A percentile compares a stretch with the other conserved stretches of the same genome.
Conservation (phyloP, 2,329 filamentous ascomycete species). For the Capronia coronata region DNA sequence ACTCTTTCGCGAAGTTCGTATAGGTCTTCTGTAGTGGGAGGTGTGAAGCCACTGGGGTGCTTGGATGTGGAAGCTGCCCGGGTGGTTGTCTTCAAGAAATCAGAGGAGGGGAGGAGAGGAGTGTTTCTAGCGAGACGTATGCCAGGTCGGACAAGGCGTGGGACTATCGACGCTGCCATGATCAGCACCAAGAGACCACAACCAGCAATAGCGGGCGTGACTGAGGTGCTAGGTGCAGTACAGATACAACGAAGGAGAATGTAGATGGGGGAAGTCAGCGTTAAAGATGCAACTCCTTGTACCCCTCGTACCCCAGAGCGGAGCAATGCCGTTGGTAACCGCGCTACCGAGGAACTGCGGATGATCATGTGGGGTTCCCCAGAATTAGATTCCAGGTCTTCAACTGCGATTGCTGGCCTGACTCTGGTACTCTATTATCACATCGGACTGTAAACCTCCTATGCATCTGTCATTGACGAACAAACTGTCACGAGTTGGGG, state of each 20-base stretch:
- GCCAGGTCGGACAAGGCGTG: slow-evolving; percentile 7
- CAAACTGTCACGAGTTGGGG: too few species aligned
- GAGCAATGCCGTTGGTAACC: slow-evolving; percentile 14
- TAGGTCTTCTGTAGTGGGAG: slow-evolving; percentile 66
- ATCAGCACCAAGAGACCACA: not conserved
- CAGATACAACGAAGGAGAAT: not conserved
- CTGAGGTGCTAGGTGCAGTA: too few species aligned
- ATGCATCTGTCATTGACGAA: too few species aligned
- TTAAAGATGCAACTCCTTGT: not conserved
- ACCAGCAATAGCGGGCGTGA: too few species aligned
- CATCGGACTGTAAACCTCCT: too few species aligned
- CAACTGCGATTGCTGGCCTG: too few species aligned
- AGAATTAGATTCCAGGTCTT: not conserved
- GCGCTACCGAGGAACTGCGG: slow-evolving; percentile 35
- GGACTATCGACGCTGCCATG: slow-evolving; percentile 13
- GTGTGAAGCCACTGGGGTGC: slow-evolving; percentile 57
- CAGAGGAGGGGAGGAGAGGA: not conserved
- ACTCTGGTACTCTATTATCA: too few species aligned
- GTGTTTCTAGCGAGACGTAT: not conserved
- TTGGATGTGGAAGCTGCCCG: slow-evolving; percentile 52
- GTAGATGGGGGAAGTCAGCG: not conserved
- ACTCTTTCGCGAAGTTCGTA: slow-evolving; percentile 75
- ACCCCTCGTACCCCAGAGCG: slow-evolving; percentile 8
- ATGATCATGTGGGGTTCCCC: not conserved
- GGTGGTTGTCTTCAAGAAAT: not conserved